These are phyloP conservation scores for Cordyceps fumosorosea DNA, from an alignment of 2,329 filamentous ascomycete genomes.

Conservation along the genomic window DNA sequence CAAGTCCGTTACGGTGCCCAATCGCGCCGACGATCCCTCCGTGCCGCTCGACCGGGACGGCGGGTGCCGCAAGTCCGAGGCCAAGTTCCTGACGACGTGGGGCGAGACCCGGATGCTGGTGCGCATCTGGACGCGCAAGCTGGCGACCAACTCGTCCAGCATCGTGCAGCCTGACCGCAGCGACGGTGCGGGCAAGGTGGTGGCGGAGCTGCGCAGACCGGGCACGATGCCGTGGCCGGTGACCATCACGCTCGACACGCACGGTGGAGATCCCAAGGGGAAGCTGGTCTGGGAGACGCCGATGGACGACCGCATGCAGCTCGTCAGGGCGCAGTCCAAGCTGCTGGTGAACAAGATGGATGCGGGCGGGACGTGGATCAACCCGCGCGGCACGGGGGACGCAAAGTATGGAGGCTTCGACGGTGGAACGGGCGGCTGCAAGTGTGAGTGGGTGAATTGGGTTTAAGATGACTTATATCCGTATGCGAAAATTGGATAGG, in stretches of 20 bases:
- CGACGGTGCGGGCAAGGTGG: slow-evolving; percentile 15
- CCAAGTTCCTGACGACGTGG: slow-evolving; percentile 52
- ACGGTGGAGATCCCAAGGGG: slow-evolving; percentile 46
- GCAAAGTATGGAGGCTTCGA: slow-evolving; percentile 52
- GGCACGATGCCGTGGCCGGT: slow-evolving; percentile 60
- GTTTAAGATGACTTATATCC: slow-evolving; percentile 9
- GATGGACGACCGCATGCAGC: slow-evolving; percentile 39
- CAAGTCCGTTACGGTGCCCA: slow-evolving; percentile 47
- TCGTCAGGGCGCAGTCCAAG: slow-evolving; percentile 37
- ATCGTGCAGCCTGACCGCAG: slow-evolving; percentile 25
- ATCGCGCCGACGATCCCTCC: slow-evolving; percentile 34
- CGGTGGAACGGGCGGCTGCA: slow-evolving; percentile 56
- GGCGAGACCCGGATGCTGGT: slow-evolving; percentile 56
- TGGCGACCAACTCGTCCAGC: slow-evolving; percentile 38
- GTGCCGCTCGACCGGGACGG: slow-evolving; percentile 47
- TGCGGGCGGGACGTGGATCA: slow-evolving; percentile 47
- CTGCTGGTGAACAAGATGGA: slow-evolving; percentile 44
- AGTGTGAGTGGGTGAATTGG: slow-evolving; percentile 56
- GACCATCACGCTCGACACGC: slow-evolving; percentile 54
- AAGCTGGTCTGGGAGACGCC: slow-evolving; percentile 51
- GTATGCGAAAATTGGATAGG: background rate
- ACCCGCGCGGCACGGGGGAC: slow-evolving; percentile 39
- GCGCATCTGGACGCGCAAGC: slow-evolving; percentile 55
- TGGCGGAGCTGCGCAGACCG: slow-evolving; percentile 33
- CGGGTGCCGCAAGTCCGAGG: slow-evolving; percentile 46